phyloP scores from a whole-genome alignment of 257 asterid species.

The Lycium barbarum region DNA sequence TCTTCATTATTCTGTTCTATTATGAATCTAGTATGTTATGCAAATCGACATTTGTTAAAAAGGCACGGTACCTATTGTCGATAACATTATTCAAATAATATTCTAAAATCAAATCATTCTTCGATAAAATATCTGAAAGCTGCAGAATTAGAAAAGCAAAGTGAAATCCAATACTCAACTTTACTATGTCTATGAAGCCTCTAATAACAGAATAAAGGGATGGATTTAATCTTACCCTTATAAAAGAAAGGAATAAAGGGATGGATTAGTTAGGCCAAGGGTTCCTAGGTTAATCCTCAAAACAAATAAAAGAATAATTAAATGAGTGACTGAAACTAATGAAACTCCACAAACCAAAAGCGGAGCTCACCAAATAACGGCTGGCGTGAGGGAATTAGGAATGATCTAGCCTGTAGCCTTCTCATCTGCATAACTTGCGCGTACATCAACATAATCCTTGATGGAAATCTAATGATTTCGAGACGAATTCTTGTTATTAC shows the following conservation, averaged over 20 bases:
- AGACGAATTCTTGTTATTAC: background rate
- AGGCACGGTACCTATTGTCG: background rate
- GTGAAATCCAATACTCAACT: background rate
- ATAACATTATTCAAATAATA: background rate
- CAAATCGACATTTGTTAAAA: background rate
- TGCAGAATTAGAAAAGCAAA: background rate
- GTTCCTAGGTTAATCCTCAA: background rate
- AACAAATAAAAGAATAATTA: background rate
- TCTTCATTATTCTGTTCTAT: background rate
- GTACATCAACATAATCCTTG: background rate
- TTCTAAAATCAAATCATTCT: background rate
- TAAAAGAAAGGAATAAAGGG: background rate
- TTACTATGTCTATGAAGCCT: background rate
- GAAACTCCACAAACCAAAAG: background rate
- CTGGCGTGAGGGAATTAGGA: background rate
- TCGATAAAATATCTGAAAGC: conserved; percentile 9
- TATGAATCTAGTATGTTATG: background rate
- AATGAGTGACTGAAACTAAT: background rate
- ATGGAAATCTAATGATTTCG: background rate
- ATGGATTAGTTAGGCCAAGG: background rate
- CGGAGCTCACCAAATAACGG: background rate
- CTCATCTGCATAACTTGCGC: background rate
- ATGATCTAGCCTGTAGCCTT: background rate
- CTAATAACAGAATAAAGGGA: background rate
- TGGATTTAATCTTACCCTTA: too few relatives aligned